These are phyloP conservation scores for Agaricales sp. DNA, from an alignment of 1,284 basidiomycete species.

Conservation along the genomic window DNA sequence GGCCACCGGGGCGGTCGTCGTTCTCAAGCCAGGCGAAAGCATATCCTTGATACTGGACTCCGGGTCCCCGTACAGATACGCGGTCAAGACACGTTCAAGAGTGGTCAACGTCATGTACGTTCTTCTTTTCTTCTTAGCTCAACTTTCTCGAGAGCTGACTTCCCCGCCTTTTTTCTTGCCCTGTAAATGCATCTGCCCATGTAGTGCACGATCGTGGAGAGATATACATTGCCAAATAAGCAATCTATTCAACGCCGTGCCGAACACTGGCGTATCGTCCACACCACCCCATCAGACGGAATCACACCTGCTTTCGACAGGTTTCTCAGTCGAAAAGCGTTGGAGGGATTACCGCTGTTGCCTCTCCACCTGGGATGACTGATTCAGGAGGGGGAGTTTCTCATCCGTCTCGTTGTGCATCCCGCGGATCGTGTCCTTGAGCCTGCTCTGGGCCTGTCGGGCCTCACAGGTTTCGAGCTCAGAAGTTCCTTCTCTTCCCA, in stretches of 20 bases:
- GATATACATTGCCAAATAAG: slow-evolving; percentile 40
- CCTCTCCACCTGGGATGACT: background rate
- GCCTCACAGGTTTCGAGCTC: no score
- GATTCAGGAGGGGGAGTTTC: background rate
- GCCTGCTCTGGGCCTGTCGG: no score
- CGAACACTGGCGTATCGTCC: background rate
- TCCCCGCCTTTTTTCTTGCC: slow-evolving; percentile 6
- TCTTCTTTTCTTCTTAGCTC: slow-evolving; percentile 9
- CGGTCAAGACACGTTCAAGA: slow-evolving; percentile 50
- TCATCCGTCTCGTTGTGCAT: no score
- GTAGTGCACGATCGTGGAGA: slow-evolving; percentile 55
- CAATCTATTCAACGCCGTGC: background rate
- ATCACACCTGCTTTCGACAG: background rate
- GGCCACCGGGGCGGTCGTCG: slow-evolving; percentile 38
- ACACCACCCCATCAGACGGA: background rate
- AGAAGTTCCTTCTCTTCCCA: no score
- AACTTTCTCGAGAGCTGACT: slow-evolving; percentile 6
- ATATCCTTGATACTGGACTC: slow-evolving; percentile 59
- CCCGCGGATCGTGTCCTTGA: no score
- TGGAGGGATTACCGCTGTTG: background rate
- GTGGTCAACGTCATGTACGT: slow-evolving; percentile 62
- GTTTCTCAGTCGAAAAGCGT: background rate
- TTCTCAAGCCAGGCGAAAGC: slow-evolving; percentile 52
- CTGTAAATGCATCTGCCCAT: slow-evolving; percentile 6
- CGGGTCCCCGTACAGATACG: slow-evolving; percentile 57